Conservation (phyloP, 345 rosid genomes). For the Corchorus capsularis region DNA sequence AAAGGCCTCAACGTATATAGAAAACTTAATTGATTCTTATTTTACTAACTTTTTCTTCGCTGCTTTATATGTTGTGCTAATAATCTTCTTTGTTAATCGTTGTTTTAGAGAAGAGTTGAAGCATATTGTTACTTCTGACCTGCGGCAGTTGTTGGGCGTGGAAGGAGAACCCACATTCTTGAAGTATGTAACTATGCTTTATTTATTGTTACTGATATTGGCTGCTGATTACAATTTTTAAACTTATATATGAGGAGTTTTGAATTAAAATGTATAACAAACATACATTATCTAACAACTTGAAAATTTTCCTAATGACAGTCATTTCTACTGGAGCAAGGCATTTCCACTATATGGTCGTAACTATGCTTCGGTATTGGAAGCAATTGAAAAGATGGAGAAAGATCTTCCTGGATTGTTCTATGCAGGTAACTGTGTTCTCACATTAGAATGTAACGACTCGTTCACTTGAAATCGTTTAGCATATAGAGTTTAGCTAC, state of each 20-base stretch:
- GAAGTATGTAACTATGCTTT: slow-evolving; percentile 49
- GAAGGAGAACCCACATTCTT: slow-evolving; percentile 87
- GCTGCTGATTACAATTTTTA: slow-evolving; percentile 1
- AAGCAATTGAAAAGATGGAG: slow-evolving; percentile 81
- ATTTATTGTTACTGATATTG: neutral
- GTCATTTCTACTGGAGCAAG: slow-evolving; percentile 90
- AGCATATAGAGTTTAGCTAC: neutral
- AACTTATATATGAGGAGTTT: neutral
- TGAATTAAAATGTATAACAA: slow-evolving; percentile 9
- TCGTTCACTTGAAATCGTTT: neutral
- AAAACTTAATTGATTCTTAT: slow-evolving; percentile 8
- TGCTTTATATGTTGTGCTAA: slow-evolving; percentile 10
- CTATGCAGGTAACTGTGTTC: slow-evolving; percentile 69
- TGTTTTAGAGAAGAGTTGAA: slow-evolving; percentile 67
- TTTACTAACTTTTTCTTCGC: neutral
- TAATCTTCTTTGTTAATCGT: slow-evolving; percentile 1
- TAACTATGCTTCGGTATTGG: slow-evolving; percentile 62
- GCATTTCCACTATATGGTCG: slow-evolving; percentile 80
- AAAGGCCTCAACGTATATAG: slow-evolving; percentile 78
- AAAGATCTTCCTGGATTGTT: slow-evolving; percentile 86
- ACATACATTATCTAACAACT: neutral
- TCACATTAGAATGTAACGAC: slow-evolving; percentile 7
- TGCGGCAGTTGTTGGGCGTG: slow-evolving; percentile 73
- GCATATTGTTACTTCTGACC: slow-evolving; percentile 82
- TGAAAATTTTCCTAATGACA: slow-evolving; percentile 36